Conservation (phyloP, 2,329 filamentous ascomycete genomes). For the Colletotrichum orchidophilum region DNA sequence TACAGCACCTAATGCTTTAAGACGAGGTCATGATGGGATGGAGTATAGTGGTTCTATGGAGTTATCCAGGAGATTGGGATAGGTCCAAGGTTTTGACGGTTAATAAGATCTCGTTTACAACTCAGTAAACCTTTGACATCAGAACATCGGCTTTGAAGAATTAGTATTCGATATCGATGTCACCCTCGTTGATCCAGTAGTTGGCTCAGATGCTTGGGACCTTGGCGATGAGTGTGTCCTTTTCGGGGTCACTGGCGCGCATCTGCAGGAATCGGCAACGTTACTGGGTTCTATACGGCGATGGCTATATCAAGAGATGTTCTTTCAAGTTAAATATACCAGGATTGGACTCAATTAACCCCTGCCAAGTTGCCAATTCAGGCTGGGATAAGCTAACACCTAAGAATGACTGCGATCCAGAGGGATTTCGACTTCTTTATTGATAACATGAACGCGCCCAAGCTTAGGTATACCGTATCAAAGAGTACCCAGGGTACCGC, state of each 20-base stretch:
- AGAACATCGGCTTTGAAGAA: slow-evolving; percentile 49
- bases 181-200: slow-evolving; percentile 5
- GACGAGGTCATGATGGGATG: no score
- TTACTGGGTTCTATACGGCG: background rate
- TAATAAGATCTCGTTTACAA: background rate
- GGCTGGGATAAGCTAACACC: background rate
- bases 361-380: background rate
- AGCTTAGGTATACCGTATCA: background rate
- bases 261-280: background rate
- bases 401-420: background rate
- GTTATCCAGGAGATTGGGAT: background rate
- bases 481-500: background rate
- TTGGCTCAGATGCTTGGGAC: slow-evolving; percentile 1
- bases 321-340: background rate
- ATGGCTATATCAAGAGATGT: background rate
- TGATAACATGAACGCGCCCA: background rate
- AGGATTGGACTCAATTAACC: background rate
- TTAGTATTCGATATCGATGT: slow-evolving; percentile 44
- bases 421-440: background rate
- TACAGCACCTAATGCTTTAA: background rate
- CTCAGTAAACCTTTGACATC: slow-evolving; percentile 31
- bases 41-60: background rate
- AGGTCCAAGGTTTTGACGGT: background rate
- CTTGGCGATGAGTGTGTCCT: slow-evolving; percentile 45
- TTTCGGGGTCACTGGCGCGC: slow-evolving; percentile 44